A percentile compares a stretch with the other conserved stretches of the same genome.
Conservation (phyloP, 1,284 basidiomycete species). For the Fomitopsis palustris region DNA sequence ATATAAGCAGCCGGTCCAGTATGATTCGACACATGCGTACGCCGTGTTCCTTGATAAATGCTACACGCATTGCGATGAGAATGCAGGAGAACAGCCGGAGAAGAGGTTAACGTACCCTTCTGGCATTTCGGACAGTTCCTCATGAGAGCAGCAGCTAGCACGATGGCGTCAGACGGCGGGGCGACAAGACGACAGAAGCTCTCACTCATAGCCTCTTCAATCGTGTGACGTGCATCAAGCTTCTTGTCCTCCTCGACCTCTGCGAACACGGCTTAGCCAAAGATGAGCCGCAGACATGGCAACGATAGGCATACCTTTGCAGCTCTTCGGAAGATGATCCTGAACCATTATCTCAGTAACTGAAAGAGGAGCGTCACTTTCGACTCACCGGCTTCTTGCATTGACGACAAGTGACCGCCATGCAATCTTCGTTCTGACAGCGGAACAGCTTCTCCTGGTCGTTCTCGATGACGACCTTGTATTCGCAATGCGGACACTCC, state of each 20-base stretch:
- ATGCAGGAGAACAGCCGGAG: slow-evolving; percentile 16
- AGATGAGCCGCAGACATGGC: not conserved
- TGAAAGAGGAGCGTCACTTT: not conserved
- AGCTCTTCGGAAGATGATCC: slow-evolving; percentile 88
- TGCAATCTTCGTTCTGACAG: slow-evolving; percentile 74
- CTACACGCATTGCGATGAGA: slow-evolving; percentile 32
- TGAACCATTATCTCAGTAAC: slow-evolving; percentile 19
- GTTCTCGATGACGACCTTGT: slow-evolving; percentile 77
- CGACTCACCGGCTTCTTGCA: slow-evolving; percentile 69
- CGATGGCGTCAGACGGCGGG: slow-evolving; percentile 1
- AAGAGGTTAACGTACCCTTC: slow-evolving; percentile 41
- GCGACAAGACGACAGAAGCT: slow-evolving; percentile 1
- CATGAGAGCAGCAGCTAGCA: slow-evolving; percentile 72
- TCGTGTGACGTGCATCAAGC: slow-evolving; percentile 66
- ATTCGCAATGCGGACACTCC: slow-evolving; percentile 87
- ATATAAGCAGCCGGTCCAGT: not conserved
- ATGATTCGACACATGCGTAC: slow-evolving; percentile 38
- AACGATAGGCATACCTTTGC: slow-evolving; percentile 51
- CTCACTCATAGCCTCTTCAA: slow-evolving; percentile 90
- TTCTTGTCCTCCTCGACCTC: slow-evolving; percentile 71
- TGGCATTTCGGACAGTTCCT: slow-evolving; percentile 80
- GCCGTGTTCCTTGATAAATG: slow-evolving; percentile 71
- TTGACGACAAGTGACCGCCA: slow-evolving; percentile 67
- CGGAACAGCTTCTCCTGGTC: slow-evolving; percentile 73
- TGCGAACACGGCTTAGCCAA: slow-evolving; percentile 22